Evolutionary conservation across 2,329 filamentous ascomycete species (phyloP).

Genomic region (Pseudopithomyces maydicus): DNA sequence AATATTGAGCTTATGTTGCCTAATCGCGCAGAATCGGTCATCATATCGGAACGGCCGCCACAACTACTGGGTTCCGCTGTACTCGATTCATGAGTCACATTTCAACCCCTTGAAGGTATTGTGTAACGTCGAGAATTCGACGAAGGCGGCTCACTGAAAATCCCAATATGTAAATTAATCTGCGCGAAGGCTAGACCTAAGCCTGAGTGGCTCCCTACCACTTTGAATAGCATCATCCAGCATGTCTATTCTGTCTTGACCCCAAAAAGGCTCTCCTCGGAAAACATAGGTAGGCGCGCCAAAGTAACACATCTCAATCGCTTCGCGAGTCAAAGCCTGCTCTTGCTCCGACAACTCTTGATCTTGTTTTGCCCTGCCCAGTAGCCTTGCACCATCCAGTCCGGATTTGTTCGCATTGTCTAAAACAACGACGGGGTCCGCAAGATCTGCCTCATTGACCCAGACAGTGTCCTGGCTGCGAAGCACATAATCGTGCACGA

Average conservation of each 20-base stretch:
- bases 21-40: too few relatives aligned
- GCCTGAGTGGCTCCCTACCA: constrained; percentile 13
- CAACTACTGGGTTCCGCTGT: too few relatives aligned
- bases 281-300: constrained; percentile 29
- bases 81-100: too few relatives aligned
- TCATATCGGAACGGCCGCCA: too few relatives aligned
- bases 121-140: too few relatives aligned
- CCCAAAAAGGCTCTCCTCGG: constrained; percentile 28
- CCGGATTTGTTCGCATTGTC: constrained; percentile 4
- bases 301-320: constrained; percentile 13
- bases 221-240: constrained; percentile 26
- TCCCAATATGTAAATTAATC: too few relatives aligned
- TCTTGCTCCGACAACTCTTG: constrained; percentile 5
- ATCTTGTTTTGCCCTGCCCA: constrained; percentile 7
- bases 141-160: too few relatives aligned
- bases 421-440: constrained; percentile 2
- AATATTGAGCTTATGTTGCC: too few relatives aligned
- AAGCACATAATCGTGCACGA: constrained; percentile 10
- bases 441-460: constrained; percentile 11
- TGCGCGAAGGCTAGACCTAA: too few relatives aligned
- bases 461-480: constrained; percentile 11
- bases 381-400: constrained; percentile 1
- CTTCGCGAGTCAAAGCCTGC: background rate
- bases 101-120: too few relatives aligned
- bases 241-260: constrained; percentile 30